These are phyloP conservation scores for Saccharomyces hybrid DNA, from an alignment of 1,139 yeast genomes.

Conservation along the genomic window DNA sequence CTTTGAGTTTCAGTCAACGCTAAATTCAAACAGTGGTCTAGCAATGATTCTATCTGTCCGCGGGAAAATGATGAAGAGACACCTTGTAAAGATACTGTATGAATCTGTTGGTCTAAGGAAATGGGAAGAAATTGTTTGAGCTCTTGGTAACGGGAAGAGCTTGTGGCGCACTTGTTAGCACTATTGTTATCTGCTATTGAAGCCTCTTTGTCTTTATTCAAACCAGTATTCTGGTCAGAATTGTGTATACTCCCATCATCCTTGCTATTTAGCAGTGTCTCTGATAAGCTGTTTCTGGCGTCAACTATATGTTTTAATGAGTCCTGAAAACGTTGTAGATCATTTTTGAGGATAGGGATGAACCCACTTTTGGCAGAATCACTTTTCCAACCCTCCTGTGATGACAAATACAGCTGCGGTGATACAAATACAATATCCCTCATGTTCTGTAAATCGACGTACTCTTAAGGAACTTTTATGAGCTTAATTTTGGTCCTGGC, in stretches of 20 bases:
- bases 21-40: neutral
- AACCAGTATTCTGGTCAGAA: neutral
- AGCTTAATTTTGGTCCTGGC: neutral
- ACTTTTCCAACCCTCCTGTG: constrained; percentile 22
- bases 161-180: neutral
- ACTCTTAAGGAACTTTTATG: neutral
- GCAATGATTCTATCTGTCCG: neutral
- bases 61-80: constrained; percentile 7
- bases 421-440: constrained; percentile 23
- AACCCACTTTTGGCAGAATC: constrained; percentile 17
- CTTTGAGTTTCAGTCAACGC: neutral
- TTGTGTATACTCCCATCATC: neutral
- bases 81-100: constrained; percentile 17
- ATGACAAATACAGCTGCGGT: constrained; percentile 18
- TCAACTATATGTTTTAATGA: constrained; percentile 7
- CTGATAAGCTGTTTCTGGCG: neutral
- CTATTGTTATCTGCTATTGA: neutral
- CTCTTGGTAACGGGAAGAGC: constrained; percentile 9
- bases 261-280: neutral
- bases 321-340: constrained; percentile 17
- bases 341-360: constrained; percentile 25
- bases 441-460: neutral
- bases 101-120: constrained; percentile 22
- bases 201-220: neutral
- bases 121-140: constrained; percentile 23